phyloP scores from a whole-genome alignment of 2,329 filamentous ascomycete species.

The Curvularia spicifera region DNA sequence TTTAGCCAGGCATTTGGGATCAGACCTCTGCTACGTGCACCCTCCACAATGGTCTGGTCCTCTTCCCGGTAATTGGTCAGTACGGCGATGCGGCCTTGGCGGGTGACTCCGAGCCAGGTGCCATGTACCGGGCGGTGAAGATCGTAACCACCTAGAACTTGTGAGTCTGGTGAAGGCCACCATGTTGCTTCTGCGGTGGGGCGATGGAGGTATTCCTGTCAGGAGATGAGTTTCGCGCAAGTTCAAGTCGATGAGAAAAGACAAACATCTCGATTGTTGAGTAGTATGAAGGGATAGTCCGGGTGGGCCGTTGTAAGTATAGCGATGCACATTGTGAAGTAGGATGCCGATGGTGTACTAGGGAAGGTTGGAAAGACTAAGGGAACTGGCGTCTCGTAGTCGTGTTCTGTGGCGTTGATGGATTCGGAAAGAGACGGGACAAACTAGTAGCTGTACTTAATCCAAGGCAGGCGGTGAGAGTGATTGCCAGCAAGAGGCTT shows the following conservation, averaged over 20 bases:
- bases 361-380: neutral
- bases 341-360: neutral
- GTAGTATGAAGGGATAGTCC: conserved; percentile 57
- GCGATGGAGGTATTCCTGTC: conserved; percentile 65
- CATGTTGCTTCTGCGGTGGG: conserved; percentile 65
- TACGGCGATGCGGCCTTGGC: conserved; percentile 65
- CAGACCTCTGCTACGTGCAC: conserved; percentile 61
- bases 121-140: conserved; percentile 65
- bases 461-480: conserved; percentile 36
- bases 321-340: conserved; percentile 55
- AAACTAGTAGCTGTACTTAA: conserved; percentile 13
- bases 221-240: conserved; percentile 10
- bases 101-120: conserved; percentile 70
- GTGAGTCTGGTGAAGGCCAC: conserved; percentile 63
- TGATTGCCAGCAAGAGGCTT: conserved; percentile 27
- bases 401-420: conserved; percentile 11
- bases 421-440: conserved; percentile 22
- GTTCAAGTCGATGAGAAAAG: neutral
- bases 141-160: conserved; percentile 68
- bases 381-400: neutral
- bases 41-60: conserved; percentile 50
- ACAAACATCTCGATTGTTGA: conserved; percentile 58
- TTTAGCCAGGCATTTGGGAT: conserved; percentile 68
- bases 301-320: conserved; percentile 58
- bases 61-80: conserved; percentile 70